A percentile compares a stretch with the other conserved stretches of the same genome.
These are phyloP conservation scores for Trichoderma erinaceum DNA, from an alignment of 495 filamentous ascomycete species.

Conservation along the genomic window DNA sequence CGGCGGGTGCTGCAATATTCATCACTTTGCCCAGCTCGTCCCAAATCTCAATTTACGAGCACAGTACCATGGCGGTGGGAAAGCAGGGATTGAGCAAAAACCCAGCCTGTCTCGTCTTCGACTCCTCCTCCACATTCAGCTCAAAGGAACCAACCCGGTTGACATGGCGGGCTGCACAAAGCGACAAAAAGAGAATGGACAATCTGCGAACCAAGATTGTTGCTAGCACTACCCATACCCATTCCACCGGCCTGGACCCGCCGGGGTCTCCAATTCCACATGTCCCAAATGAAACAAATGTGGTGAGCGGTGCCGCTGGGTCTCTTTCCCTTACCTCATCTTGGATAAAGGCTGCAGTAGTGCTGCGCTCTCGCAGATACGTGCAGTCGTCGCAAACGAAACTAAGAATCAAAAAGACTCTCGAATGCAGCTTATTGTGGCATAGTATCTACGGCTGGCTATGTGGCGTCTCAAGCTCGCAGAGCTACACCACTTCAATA, in stretches of 20 bases:
- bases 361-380: background rate
- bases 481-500: background rate
- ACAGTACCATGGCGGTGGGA: background rate
- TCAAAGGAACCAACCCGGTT: background rate
- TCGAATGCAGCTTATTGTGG: background rate
- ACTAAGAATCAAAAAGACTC: background rate
- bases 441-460: background rate
- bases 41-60: background rate
- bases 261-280: background rate
- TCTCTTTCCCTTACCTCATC: background rate
- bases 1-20: background rate
- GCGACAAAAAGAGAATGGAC: background rate
- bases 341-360: background rate
- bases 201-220: background rate
- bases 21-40: background rate
- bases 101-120: background rate
- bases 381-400: background rate
- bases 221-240: background rate
- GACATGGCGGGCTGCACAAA: background rate
- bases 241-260: background rate
- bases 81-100: background rate
- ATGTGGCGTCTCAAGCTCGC: background rate
- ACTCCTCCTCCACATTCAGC: constrained; percentile 1
- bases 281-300: background rate
- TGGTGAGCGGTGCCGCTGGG: background rate